Evolutionary conservation across 2,329 filamentous ascomycete genomes (phyloP), one percentile per base, ranked within the genome.

Genomic region (Fusarium succisae): DNA sequence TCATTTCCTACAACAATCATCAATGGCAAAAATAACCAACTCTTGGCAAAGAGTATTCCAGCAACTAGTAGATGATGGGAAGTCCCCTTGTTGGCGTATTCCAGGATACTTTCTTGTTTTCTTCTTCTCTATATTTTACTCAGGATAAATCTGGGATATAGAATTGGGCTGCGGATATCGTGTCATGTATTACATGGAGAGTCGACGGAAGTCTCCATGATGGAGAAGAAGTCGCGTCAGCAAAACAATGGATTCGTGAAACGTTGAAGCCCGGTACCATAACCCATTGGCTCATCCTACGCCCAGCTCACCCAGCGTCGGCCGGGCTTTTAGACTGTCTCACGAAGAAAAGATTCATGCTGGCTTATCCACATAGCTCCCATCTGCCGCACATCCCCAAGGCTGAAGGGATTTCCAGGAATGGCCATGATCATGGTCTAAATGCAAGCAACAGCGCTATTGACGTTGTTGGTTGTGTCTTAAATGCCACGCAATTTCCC

Each of bases 401-500:
- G 57, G 45, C 67, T 62, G 71, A 59, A 64, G 50, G 50, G 48
- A 59, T 56, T 59, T 37, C 35, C 20, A 37, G 20, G 30, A 63
- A 20, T 22, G 35, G 53, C 39, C 56, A 37, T 39, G 35, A 22
- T 38, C 44, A 18, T 38, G 41, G 47, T 66, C 26, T 17, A 48
- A 45, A 63, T 70, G 41, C 30, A 53, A 43, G 53, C 20, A 70
- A 41, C 45, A 59, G 38, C 55, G 28, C 51, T 59, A 53, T 64
- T 37, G 32, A 66, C 39, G 56, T 51, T 58, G 44, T 66, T 66
- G 53, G 54, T 48, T 51, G 44, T 57, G n/a, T 43, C 47, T 43
- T 41, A 50, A 50, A 67, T 69, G 58, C 71, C 63, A 74, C 68
- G 54, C 56, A 74, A 74, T 74, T 74, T 64, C 67, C 66, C 59